Evolutionary conservation across 2,329 filamentous ascomycete genomes (phyloP), one percentile per base, ranked within the genome.

Genomic region (Calonectria leucothoes): DNA sequence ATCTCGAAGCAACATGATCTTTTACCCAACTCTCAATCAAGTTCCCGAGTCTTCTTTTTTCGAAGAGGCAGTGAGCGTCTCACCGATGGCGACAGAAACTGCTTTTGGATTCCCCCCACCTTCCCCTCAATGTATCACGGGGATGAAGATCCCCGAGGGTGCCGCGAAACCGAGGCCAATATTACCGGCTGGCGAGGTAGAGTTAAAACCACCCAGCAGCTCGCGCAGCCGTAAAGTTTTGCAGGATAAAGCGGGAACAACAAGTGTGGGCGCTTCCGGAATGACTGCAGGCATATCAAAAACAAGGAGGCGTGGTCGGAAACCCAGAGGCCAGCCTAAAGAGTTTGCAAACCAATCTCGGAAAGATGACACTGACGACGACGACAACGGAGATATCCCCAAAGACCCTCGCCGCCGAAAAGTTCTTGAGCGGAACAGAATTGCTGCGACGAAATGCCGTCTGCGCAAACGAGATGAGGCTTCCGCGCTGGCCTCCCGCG

Each of bases 401-500:
- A 80, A 72, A 45, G 79, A 81, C 12, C 77, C 78, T 14, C 75
- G 76, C 15, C 77, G 79, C 17, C 74, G 77, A 51, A 80, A 76
- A 14, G 79, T 81, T 37, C 75, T 83, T 27, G 82, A 83, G 71
- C 82, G 82, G 12, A 83, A 83, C 66, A 77, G 82, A 65, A 77
- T 82, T 27, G 82, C 82, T 11, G 82, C 82, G 25, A 83, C 80
- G 14, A 82, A 82, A 63, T 83, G 81, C 63, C 82, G 82, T n/a
- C 67, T 78, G 15, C 74, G 82, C 7, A 83, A 82, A 72, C 78
- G 82, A 23, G 80, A 81, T 63, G 79, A 83, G 67, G 79, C 81
- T 31, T 81, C 79, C 2, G 80, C 80, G 20, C 80, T 83, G 45
- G 80, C 79, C 29, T 75, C 76, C 15, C 74, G 76, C 27, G 81